These are phyloP conservation scores for Aphanomyces invadans DNA, from an alignment of 352 stramenopile species.

Conservation along the genomic window DNA sequence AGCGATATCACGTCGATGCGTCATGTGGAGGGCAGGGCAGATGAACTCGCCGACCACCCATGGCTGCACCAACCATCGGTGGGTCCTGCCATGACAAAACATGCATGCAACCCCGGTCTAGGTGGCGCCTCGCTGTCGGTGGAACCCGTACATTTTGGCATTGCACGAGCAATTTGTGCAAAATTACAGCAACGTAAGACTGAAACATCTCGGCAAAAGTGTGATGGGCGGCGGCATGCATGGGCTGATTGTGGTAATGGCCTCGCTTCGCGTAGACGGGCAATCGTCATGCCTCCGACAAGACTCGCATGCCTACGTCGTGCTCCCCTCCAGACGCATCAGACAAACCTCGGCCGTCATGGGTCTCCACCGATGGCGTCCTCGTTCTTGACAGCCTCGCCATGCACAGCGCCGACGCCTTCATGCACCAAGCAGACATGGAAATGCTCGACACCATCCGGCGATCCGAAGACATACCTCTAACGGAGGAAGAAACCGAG, in stretches of 20 bases:
- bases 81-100: neutral
- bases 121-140: slow-evolving; percentile 40
- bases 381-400: slow-evolving; percentile 10
- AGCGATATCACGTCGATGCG: neutral
- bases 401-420: slow-evolving; percentile 53
- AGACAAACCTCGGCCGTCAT: slow-evolving; percentile 47
- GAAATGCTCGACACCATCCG: slow-evolving; percentile 12
- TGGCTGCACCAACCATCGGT: slow-evolving; percentile 37
- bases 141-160: slow-evolving; percentile 33
- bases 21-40: slow-evolving; percentile 25
- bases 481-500: slow-evolving; percentile 1
- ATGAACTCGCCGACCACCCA: slow-evolving; percentile 54
- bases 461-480: neutral
- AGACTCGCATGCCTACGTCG: too few relatives aligned
- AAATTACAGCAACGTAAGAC: slow-evolving; percentile 18
- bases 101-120: too few relatives aligned
- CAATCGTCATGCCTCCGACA: too few relatives aligned
- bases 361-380: slow-evolving; percentile 60
- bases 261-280: too few relatives aligned
- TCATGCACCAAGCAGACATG: slow-evolving; percentile 55
- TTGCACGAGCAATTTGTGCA: slow-evolving; percentile 8
- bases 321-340: neutral
- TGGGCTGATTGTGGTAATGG: too few relatives aligned
- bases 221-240: too few relatives aligned
- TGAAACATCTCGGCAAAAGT: too few relatives aligned